Evolutionary conservation across 805 yeast genomes (phyloP).

Genomic region (Saccharomycopsis babjevae): DNA sequence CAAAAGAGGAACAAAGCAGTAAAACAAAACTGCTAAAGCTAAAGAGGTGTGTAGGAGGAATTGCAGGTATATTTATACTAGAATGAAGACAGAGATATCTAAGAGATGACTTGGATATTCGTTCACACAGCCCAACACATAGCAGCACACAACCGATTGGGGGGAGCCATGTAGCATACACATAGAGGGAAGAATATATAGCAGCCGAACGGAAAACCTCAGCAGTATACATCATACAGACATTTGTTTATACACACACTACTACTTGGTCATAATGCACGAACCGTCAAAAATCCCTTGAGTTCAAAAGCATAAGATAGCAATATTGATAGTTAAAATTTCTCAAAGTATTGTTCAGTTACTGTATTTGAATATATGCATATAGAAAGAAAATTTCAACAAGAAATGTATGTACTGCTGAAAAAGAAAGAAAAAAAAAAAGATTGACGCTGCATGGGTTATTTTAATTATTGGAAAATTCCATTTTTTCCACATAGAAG

Average conservation of each 20-base stretch:
- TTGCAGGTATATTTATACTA: neutral
- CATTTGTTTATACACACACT: neutral
- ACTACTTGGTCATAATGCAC: neutral
- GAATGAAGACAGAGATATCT: too few species aligned
- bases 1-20: too few species aligned
- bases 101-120: too few species aligned
- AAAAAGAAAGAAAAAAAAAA: neutral
- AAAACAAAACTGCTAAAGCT: too few species aligned
- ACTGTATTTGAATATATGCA: constrained; percentile 1
- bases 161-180: too few species aligned
- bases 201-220: too few species aligned
- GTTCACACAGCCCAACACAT: too few species aligned
- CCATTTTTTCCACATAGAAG: neutral
- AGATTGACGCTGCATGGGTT: constrained; percentile 1
- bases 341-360: neutral
- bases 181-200: too few species aligned
- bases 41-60: neutral
- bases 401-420: neutral
- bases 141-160: too few species aligned
- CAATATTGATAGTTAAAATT: neutral
- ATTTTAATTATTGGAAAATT: neutral
- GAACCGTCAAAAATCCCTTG: neutral
- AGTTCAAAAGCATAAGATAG: neutral
- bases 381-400: neutral
- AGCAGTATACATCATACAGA: neutral